Percentiles rank a stretch among this genome's conserved stretches.
These are phyloP conservation scores for Ensete ventricosum DNA, from an alignment of 176 grass and related monocot species.

Conservation along the genomic window DNA sequence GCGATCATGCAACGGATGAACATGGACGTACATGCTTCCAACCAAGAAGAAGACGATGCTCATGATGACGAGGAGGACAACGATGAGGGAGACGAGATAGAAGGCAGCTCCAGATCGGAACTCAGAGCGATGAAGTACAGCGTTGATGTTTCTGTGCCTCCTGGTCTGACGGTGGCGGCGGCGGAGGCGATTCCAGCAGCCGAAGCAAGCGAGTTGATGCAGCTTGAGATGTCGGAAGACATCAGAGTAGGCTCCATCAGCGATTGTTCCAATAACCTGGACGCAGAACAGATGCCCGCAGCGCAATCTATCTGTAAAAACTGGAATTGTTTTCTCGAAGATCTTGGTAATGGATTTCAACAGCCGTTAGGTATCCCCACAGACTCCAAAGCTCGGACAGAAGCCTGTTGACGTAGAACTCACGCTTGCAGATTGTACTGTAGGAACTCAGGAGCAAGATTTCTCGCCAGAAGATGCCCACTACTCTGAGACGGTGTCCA, in stretches of 20 bases:
- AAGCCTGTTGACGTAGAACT: not conserved
- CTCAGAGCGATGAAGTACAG: slow-evolving; percentile 19
- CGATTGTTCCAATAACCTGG: slow-evolving; percentile 46
- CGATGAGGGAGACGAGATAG: slow-evolving; percentile 13
- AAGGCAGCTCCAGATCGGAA: slow-evolving; percentile 27
- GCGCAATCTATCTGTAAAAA: slow-evolving; percentile 19
- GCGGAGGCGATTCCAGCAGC: slow-evolving; percentile 4
- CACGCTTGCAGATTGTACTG: not conserved
- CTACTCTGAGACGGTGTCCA: slow-evolving; percentile 49
- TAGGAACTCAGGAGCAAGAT: slow-evolving; percentile 40
- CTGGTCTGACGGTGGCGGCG: not conserved
- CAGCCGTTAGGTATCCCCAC: slow-evolving; percentile 43
- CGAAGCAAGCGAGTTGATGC: slow-evolving; percentile 36
- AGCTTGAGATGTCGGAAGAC: slow-evolving; percentile 32
- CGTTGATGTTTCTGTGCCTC: not conserved
- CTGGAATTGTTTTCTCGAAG: slow-evolving; percentile 46
- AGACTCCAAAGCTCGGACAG: not conserved
- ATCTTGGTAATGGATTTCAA: slow-evolving; percentile 28
- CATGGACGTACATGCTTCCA: not conserved
- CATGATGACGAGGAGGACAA: not conserved
- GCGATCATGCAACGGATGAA: slow-evolving; percentile 11
- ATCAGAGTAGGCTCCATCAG: slow-evolving; percentile 28
- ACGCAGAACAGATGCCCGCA: slow-evolving; percentile 31
- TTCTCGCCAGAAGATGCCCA: slow-evolving; percentile 53
- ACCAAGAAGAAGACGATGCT: not conserved